These are phyloP conservation scores for Stereum hirsutum DNA, from an alignment of 1,284 basidiomycete species.

Conservation along the genomic window DNA sequence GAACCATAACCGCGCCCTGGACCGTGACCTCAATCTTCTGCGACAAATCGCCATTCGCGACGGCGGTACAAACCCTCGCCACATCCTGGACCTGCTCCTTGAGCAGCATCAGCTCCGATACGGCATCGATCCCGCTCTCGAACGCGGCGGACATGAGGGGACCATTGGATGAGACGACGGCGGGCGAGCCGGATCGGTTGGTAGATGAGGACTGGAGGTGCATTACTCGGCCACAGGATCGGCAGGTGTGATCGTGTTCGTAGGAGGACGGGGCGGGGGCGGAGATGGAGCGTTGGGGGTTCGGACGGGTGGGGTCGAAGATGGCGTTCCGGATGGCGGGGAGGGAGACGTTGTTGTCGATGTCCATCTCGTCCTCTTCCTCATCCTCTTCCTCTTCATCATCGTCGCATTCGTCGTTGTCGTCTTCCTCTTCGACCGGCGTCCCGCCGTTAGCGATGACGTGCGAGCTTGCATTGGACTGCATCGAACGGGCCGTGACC, in stretches of 20 bases:
- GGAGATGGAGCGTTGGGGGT: constrained; percentile 13
- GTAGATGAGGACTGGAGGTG: constrained; percentile 21
- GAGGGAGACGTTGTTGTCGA: constrained; percentile 18
- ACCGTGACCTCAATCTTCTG: constrained; percentile 97
- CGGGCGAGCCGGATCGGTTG: constrained; percentile 30
- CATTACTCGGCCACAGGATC: constrained; percentile 38
- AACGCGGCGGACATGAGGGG: constrained; percentile 50
- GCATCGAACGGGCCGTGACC: too few species aligned
- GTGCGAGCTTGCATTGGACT: too few species aligned
- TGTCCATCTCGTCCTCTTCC: too few species aligned
- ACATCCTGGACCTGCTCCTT: constrained; percentile 91
- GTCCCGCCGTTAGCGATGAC: constrained; percentile 21
- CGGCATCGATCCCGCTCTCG: constrained; percentile 56
- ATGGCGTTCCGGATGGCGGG: too few species aligned
- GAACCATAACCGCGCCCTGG: constrained; percentile 94
- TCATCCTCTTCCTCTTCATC: too few species aligned
- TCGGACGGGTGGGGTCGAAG: too few species aligned
- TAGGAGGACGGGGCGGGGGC: constrained; percentile 34
- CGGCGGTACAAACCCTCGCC: constrained; percentile 90
- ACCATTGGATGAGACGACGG: constrained; percentile 45
- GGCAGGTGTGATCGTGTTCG: too few species aligned
- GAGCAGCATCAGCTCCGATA: constrained; percentile 74
- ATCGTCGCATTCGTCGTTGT: constrained; percentile 10
- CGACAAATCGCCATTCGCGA: constrained; percentile 88
- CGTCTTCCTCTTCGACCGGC: constrained; percentile 15